Evolutionary conservation across 2,329 filamentous ascomycete genomes (phyloP), one percentile per base, ranked within the genome.

Genomic region (Microthyrium microscopicum): DNA sequence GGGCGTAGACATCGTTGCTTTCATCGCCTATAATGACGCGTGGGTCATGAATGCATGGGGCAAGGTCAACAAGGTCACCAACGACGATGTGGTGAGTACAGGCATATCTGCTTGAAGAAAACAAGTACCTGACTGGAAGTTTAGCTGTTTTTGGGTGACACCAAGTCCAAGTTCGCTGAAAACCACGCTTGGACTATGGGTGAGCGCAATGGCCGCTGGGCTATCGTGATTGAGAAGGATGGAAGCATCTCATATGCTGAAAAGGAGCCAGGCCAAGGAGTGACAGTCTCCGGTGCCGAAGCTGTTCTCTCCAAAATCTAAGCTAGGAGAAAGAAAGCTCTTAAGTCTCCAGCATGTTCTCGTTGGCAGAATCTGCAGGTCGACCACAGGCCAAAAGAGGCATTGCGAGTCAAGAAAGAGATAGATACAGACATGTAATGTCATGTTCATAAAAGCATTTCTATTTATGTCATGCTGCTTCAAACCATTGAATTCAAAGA

Each of bases 31-130:
- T 64, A 92, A 92, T 59, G 84, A 92, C 58, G 64, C 75, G 42
- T 91, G 67, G 52, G 83, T 92, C 55, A 87, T 87, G 80, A 76
- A 73, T 47, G 82, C 79, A 35, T 89, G 81, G 81, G 77, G 73
- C 59, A 92, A 92, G 70, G 82, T 83, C 50, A 87, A 91, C 60
- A 66, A 67, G 34, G 65, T 87, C 50, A 75, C 70, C 50, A 72
- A 74, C 42, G 76, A 87, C 45, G 67, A 70, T 47, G 71, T 78
- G 46, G 66, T 75, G 55, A 38, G 64, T 56, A 26, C 13, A 5
- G 28, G 20, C 20, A 11, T 6, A 19, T 9, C 16, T 11, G 20
- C 20, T 19, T 13, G 11, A 4, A 26, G 21, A 26, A n/a, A 27
- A 17, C n/a, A 11, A n/a, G 12, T 12, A 29, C 12, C 12, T n/a